A percentile compares a stretch with the other conserved stretches of the same genome.
These are phyloP conservation scores for Coemansia sp. DNA, from an alignment of 192 early-diverging fungal species.

Conservation along the genomic window DNA sequence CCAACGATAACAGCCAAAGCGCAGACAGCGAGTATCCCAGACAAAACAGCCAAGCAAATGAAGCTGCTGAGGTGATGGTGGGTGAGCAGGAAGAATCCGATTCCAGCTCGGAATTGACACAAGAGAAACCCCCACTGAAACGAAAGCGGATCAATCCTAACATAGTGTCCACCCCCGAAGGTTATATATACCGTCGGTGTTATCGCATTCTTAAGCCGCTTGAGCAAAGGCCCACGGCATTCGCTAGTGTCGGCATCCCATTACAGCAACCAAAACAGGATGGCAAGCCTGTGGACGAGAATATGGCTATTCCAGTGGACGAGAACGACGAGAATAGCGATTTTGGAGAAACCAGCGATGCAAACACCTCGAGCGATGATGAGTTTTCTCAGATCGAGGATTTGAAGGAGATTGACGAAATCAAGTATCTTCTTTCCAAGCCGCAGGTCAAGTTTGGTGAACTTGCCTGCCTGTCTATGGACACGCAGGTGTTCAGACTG, in stretches of 20 bases:
- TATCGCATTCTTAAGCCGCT: slow-evolving; percentile 45
- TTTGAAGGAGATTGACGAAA: slow-evolving; percentile 34
- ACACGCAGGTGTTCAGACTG: slow-evolving; percentile 44
- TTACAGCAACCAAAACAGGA: background rate
- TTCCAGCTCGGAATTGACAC: background rate
- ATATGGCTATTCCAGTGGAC: slow-evolving; percentile 1
- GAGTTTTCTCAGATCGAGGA: slow-evolving; percentile 19
- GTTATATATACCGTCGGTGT: slow-evolving; percentile 40
- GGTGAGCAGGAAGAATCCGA: background rate
- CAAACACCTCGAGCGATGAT: slow-evolving; percentile 30
- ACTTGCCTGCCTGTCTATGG: slow-evolving; percentile 22
- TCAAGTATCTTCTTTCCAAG: slow-evolving; percentile 33
- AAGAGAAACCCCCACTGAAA: background rate
- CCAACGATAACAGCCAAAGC: background rate
- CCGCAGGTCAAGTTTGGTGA: slow-evolving; percentile 25
- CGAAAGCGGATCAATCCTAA: background rate
- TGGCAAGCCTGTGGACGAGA: background rate
- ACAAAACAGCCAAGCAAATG: background rate
- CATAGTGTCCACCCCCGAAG: background rate
- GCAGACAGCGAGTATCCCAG: background rate
- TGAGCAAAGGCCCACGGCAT: slow-evolving; percentile 6
- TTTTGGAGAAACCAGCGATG: slow-evolving; percentile 1
- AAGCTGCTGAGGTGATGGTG: background rate
- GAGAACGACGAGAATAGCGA: slow-evolving; percentile 14
- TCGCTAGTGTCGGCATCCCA: slow-evolving; percentile 32